Base-by-base conservation (phyloP, 345 rosid species). In the Punica granatum region DNA sequence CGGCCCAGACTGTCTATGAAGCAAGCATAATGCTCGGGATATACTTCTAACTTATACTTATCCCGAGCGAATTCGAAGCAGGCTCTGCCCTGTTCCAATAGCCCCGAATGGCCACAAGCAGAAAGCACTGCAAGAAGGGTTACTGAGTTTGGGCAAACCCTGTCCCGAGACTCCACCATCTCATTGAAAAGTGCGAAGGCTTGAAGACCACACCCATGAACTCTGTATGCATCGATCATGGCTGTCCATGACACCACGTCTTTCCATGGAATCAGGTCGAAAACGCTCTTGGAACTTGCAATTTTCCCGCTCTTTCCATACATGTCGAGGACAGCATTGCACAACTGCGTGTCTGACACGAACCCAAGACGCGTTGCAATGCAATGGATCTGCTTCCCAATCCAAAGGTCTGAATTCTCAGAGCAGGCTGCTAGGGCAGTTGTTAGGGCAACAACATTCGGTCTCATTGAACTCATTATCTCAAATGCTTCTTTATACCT, bases 21-120 rank as follows among this genome's bases (percentile, higher is more conserved):
- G 74, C 88, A 84, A 33, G 83, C 80, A 75, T 79, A 85, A 76
- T 91, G 96, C 77, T 91, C 86, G 41, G 79, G 80, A 65, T 62
- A 73, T 6, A 86, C 83, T 0, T 78, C 63, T 34, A 84, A 25
- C 66, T 80, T 76, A 72, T 79, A 81, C 48, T 76, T 84, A 49
- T 80, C 75, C 67, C 67, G 83, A 78, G 79, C 86, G 73, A 73
- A 67, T 53, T 68, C 16, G 66, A 89, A 87, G 68, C 86, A 80
- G 39, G 74, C 69, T n/a, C 66, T 68, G 67, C 88, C 84, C 78
- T 86, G 83, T 68, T 84, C 81, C 68, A 91, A 87, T 54, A 85
- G 64, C 19, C 90, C 93, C 19, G 93, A 81, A 77, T 89, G 92
- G 46, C 84, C 89, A 75, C 97, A 91, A 66, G 93, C 97, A 10